Conservation (phyloP, 208 protist species). For the Endotrypanum monterogeii region DNA sequence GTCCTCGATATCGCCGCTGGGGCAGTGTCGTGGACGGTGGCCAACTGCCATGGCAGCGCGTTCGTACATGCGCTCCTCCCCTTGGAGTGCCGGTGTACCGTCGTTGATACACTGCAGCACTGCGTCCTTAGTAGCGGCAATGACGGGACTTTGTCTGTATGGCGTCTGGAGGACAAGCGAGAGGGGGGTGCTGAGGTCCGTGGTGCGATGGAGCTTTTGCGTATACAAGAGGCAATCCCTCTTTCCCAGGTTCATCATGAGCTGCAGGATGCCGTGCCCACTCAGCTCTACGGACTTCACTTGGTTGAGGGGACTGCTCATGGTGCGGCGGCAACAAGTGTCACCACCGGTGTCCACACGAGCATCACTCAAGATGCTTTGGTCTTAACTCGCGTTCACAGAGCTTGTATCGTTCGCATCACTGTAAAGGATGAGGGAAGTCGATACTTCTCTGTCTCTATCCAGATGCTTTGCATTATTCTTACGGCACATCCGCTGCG, state of each 20-base stretch:
- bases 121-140: constrained; percentile 68
- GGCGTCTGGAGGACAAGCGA: constrained; percentile 30
- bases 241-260: constrained; percentile 20
- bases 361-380: constrained; percentile 32
- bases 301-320: not conserved
- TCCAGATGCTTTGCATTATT: constrained; percentile 37
- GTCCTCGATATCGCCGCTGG: constrained; percentile 63
- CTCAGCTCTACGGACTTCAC: constrained; percentile 24
- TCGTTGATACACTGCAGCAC: not conserved
- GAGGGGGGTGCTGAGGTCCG: not conserved
- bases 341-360: too few species aligned
- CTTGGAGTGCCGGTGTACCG: constrained; percentile 7
- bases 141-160: constrained; percentile 70
- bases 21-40: constrained; percentile 35
- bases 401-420: constrained; percentile 34
- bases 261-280: constrained; percentile 38
- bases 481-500: constrained; percentile 30
- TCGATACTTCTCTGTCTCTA: constrained; percentile 8
- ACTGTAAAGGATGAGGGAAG: constrained; percentile 29
- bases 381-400: constrained; percentile 34
- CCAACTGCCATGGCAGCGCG: constrained; percentile 55
- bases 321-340: not conserved
- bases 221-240: constrained; percentile 20
- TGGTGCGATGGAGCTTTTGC: constrained; percentile 10
- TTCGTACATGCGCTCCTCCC: constrained; percentile 61